Percentiles rank a stretch among this genome's conserved stretches.
These are phyloP conservation scores for Rhizophora apiculata DNA, from an alignment of 345 rosid genomes.

Conservation along the genomic window DNA sequence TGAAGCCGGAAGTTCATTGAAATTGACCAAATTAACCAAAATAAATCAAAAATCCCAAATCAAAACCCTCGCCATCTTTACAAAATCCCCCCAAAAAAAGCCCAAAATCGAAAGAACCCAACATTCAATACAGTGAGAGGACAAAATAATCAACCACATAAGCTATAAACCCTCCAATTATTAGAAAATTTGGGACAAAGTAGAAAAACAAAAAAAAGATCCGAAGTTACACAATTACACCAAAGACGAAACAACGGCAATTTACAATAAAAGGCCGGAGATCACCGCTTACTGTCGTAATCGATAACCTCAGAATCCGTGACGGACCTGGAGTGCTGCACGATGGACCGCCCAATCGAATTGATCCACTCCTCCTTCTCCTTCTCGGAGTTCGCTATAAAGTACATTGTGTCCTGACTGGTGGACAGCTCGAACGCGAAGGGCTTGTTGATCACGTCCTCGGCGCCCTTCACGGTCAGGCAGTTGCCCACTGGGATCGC, in stretches of 20 bases:
- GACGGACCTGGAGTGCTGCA: constrained; percentile 31
- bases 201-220: neutral
- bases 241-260: neutral
- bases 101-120: neutral
- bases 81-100: neutral
- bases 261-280: neutral
- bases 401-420: constrained; percentile 30
- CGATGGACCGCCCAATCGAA: constrained; percentile 32
- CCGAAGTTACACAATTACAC: neutral
- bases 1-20: too few species aligned
- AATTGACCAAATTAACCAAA: too few species aligned
- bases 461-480: constrained; percentile 34
- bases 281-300: constrained; percentile 26
- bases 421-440: constrained; percentile 35
- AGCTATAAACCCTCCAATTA: neutral
- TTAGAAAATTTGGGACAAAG: too few species aligned
- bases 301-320: constrained; percentile 34
- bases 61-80: too few species aligned
- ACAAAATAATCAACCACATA: neutral
- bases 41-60: too few species aligned
- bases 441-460: constrained; percentile 31
- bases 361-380: constrained; percentile 39
- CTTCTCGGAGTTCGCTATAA: constrained; percentile 30
- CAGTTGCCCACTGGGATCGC: constrained; percentile 27
- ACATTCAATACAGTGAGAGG: neutral